Base-by-base conservation (phyloP, 108 stramenopile species). In the Pseudonitzschia pungens region DNA sequence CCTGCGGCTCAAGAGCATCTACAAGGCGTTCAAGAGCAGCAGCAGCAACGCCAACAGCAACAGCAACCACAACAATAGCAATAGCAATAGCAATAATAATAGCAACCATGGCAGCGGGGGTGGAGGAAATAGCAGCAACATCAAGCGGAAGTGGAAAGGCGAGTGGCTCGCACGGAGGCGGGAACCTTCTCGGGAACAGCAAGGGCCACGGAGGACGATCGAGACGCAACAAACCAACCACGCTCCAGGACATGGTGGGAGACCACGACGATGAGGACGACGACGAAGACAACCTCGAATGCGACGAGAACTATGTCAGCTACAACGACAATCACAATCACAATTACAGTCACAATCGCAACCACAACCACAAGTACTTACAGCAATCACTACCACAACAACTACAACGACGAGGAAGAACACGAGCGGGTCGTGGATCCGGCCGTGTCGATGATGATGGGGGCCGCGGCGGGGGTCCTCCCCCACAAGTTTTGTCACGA, bases 21-120 rank as follows among this genome's bases (percentile, higher is more conserved):
- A 94, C 87, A 94, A 94, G 79, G 96, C 96, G 12, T 96, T 96
- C 76, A 91, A 94, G 72, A 87, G 92, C 62, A 80, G 75, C 69
- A 77, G 72, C 57, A 36, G 31, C 5, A 41, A 73, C 73, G 66
- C 83, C 81, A 77, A 65, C 14, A 33, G 83, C 79, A 66, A 82
- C 32, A 31, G 54, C 65, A 68, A 45, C 32, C 5, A 15, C 43
- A 15, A 66, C 60, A 21, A n/a, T 21, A 36, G 69, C 74, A 65
- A 81, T 79, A 53, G 36, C 40, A 42, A 15, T 29, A 56, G 26
- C 59, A 60, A 66, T 40, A 4, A 26, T 33, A 59, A 58, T 26
- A 57, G 15, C 42, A 45, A 70, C 20, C 22, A 62, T 28, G 28
- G 84, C 79, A 66, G 80, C 32, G 31, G 52, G 1, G 40, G 33